phyloP scores from a whole-genome alignment of 345 rosid species.

The Murraya koenigii region DNA sequence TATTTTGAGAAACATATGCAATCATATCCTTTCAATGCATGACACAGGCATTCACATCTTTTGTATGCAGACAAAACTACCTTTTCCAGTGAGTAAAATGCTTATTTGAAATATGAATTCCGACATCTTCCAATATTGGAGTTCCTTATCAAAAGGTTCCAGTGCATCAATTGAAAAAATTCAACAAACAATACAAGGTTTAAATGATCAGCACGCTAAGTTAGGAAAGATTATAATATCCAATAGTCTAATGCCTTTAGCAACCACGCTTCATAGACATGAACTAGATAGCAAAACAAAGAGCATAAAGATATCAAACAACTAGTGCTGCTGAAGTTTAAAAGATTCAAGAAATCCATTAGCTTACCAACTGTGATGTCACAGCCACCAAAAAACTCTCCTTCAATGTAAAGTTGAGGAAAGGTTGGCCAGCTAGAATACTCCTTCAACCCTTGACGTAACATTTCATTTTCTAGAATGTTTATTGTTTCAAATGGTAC shows the following conservation, averaged over 20 bases:
- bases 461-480: conserved; percentile 78
- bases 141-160: not conserved
- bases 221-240: not conserved
- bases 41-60: not conserved
- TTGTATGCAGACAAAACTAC: not conserved
- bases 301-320: not conserved
- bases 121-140: not conserved
- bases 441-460: conserved; percentile 88
- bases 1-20: not conserved
- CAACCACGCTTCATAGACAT: not conserved
- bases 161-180: not conserved
- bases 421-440: conserved; percentile 96
- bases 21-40: not conserved
- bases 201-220: not conserved
- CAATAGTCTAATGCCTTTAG: not conserved
- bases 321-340: not conserved
- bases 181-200: not conserved
- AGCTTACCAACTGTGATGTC: conserved; percentile 81
- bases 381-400: conserved; percentile 93
- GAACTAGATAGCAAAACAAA: not conserved
- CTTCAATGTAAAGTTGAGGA: conserved; percentile 88
- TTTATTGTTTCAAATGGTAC: conserved; percentile 77
- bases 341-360: not conserved
- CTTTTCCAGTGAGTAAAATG: not conserved
- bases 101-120: not conserved